phyloP scores from a whole-genome alignment of 345 rosid genomes.

The Nasturtium officinale region DNA sequence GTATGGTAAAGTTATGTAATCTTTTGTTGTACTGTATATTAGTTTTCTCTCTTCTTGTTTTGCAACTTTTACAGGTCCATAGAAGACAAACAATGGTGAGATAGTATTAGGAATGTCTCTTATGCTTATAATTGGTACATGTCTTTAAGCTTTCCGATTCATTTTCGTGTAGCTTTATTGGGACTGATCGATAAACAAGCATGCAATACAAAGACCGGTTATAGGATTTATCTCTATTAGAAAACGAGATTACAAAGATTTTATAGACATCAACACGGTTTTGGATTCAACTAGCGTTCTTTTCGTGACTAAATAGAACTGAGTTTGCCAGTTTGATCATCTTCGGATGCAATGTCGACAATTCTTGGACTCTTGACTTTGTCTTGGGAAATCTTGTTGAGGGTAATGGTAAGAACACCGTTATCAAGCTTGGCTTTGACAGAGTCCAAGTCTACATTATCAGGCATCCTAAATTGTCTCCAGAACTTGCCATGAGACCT shows the following conservation, averaged over 20 bases:
- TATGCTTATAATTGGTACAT: background rate
- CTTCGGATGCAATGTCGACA: constrained; percentile 56
- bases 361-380: constrained; percentile 61
- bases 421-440: constrained; percentile 68
- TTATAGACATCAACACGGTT: constrained; percentile 9
- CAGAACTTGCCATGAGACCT: constrained; percentile 76
- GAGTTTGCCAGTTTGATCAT: constrained; percentile 45
- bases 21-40: background rate
- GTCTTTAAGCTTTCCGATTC: background rate
- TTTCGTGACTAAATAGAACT: constrained; percentile 45
- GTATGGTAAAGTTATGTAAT: background rate
- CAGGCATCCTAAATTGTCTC: constrained; percentile 79
- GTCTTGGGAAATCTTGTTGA: constrained; percentile 64
- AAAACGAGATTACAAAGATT: background rate
- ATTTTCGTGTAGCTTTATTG: background rate
- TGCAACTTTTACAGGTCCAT: too few species aligned
- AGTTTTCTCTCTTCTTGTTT: too few species aligned
- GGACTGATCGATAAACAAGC: background rate
- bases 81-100: too few species aligned
- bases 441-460: constrained; percentile 68
- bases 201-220: background rate
- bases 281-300: constrained; percentile 43
- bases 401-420: constrained; percentile 64
- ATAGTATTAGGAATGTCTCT: background rate
- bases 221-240: constrained; percentile 9